Conservation (phyloP, 805 yeast genomes). For the Lipomyces anomalus region DNA sequence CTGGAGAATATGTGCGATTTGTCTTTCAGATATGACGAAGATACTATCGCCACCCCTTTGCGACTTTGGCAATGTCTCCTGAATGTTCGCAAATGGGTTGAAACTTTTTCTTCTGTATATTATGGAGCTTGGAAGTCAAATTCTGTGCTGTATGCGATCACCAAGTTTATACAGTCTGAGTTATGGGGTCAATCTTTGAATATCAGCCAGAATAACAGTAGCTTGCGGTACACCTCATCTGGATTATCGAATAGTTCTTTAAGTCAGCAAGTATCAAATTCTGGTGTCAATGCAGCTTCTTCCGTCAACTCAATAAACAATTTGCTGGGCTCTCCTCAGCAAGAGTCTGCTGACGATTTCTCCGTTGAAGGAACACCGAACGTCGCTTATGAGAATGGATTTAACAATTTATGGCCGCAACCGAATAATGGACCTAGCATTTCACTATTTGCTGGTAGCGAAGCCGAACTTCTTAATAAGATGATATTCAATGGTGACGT, state of each 20-base stretch:
- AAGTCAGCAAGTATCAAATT: too few species aligned
- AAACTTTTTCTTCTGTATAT: not conserved
- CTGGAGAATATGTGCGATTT: constrained; percentile 14
- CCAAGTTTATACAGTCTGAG: not conserved
- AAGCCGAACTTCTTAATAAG: too few species aligned
- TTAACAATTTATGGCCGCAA: too few species aligned
- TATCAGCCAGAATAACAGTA: not conserved
- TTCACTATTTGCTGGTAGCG: too few species aligned
- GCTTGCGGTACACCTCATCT: not conserved
- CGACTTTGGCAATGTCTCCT: not conserved
- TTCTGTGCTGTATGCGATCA: not conserved
- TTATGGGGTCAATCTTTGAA: not conserved
- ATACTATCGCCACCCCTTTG: not conserved
- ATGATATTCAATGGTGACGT: too few species aligned
- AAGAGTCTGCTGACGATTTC: too few species aligned
- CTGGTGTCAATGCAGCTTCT: too few species aligned
- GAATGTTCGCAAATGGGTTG: not conserved
- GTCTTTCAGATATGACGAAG: constrained; percentile 14
- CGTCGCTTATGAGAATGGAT: too few species aligned
- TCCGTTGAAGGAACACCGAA: too few species aligned
- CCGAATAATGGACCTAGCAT: too few species aligned
- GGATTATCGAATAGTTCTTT: not conserved
- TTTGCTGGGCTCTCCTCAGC: too few species aligned
- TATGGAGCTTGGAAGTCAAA: not conserved
- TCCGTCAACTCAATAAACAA: not conserved